Evolutionary conservation across 495 filamentous ascomycete species (phyloP).

Genomic region (Neurospora sp.): DNA sequence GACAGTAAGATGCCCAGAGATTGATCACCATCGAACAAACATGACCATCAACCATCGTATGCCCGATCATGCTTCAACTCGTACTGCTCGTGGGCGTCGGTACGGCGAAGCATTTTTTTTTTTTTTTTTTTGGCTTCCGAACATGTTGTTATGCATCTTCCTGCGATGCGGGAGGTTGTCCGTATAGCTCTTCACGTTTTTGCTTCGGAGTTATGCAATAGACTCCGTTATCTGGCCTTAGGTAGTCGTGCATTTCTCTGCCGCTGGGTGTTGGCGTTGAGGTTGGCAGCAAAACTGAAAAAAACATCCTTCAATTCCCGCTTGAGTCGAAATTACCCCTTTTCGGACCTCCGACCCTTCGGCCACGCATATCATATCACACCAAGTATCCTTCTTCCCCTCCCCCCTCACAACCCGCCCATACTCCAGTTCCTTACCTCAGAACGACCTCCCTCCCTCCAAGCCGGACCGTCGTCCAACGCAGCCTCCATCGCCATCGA

Average conservation of each 20-base stretch:
- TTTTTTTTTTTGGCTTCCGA: not conserved
- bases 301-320: not conserved
- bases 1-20: not conserved
- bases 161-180: not conserved
- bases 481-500: not conserved
- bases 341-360: not conserved
- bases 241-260: not conserved
- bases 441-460: not conserved
- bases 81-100: not conserved
- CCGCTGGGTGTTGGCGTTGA: not conserved
- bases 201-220: not conserved
- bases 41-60: not conserved
- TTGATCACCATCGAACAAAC: not conserved
- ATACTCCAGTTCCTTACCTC: not conserved
- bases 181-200: not conserved
- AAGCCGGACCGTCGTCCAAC: not conserved
- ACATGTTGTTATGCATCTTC: not conserved
- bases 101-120: not conserved
- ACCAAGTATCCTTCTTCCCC: not conserved
- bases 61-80: not conserved
- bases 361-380: not conserved
- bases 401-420: not conserved
- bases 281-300: not conserved
- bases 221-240: not conserved
- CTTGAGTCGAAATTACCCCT: not conserved